These are phyloP conservation scores for Chlamydomonas applanata DNA, from an alignment of 139 green algal species.

Conservation along the genomic window DNA sequence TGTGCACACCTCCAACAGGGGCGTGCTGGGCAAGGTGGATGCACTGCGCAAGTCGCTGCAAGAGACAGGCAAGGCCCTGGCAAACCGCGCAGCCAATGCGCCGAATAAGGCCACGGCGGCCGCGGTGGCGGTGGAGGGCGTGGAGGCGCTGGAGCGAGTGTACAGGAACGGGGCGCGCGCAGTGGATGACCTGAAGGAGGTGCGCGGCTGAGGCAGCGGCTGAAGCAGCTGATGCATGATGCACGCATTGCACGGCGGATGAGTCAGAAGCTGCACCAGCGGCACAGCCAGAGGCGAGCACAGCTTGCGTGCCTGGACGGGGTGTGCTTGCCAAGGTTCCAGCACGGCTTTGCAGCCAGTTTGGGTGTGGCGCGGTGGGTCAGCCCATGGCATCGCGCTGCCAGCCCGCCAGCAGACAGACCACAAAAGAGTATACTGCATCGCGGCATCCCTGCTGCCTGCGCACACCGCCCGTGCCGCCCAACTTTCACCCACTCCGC, in stretches of 20 bases:
- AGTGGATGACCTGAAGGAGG: conserved; percentile 74
- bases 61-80: conserved; percentile 75
- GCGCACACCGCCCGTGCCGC: background rate
- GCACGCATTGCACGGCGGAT: too few relatives aligned
- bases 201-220: too few relatives aligned
- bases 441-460: background rate
- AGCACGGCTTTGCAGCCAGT: too few relatives aligned
- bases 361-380: too few relatives aligned
- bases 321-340: too few relatives aligned
- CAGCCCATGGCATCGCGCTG: too few relatives aligned
- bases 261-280: too few relatives aligned
- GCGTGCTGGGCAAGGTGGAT: conserved; percentile 56
- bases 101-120: conserved; percentile 55
- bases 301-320: too few relatives aligned
- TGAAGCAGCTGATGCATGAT: too few relatives aligned
- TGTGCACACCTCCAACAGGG: too few relatives aligned
- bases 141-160: conserved; percentile 51
- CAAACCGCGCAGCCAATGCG: conserved; percentile 53
- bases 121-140: conserved; percentile 55
- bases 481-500: background rate
- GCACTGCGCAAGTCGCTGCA: conserved; percentile 50
- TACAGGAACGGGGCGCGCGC: conserved; percentile 30
- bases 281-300: too few relatives aligned
- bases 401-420: too few relatives aligned
- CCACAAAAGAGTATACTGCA: background rate